Base-by-base conservation (phyloP, 2,329 filamentous ascomycete genomes). In the Lasiodiplodia gonubiensis region DNA sequence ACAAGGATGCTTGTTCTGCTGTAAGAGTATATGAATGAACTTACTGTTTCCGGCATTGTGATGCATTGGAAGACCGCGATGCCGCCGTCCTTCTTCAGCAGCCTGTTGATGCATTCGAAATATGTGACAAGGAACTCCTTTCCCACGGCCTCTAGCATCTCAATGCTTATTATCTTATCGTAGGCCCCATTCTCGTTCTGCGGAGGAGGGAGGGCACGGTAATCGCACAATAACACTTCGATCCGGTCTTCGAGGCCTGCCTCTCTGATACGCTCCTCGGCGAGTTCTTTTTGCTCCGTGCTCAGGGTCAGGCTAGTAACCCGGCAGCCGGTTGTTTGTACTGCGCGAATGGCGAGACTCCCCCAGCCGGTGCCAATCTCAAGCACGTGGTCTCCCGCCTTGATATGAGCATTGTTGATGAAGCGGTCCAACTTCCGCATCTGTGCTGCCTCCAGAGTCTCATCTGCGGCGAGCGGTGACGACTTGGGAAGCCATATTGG, bases 341-440 rank as follows among this genome's bases (percentile, higher is more conserved):
- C 90, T 0, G 90, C 90, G 69, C 88, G 85, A 51, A 93, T 91
- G 3, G 90, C 90, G 71, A 93, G 89, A 42, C 87, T 89, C 1
- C 90, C 90, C 90, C 90, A 93, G 14, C 90, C 90, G 2, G 89
- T 92, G 2, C 90, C 90, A 65, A 93, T 92, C 71, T 93, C 90
- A 18, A 93, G 79, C 1, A 93, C 86, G 72, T 92, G 90, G 69
- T 93, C 90, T 1, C 83, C 84, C 0, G 83, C 67, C 69, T 90
- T 88, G 70, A 92, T 87, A 57, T 80, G 85, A 16, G 88, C 87
- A 33, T 88, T 88, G 59, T 87, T 81, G 59, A 93, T 88, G 74
- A 92, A 90, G 8, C 86, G 84, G 68, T 85, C 79, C 16, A 92
- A 79, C 75, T 92, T 92, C 18, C 86, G 86, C 74, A 86, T 84